phyloP scores from a whole-genome alignment of 257 asterid species.

The Scutellaria galericulata region DNA sequence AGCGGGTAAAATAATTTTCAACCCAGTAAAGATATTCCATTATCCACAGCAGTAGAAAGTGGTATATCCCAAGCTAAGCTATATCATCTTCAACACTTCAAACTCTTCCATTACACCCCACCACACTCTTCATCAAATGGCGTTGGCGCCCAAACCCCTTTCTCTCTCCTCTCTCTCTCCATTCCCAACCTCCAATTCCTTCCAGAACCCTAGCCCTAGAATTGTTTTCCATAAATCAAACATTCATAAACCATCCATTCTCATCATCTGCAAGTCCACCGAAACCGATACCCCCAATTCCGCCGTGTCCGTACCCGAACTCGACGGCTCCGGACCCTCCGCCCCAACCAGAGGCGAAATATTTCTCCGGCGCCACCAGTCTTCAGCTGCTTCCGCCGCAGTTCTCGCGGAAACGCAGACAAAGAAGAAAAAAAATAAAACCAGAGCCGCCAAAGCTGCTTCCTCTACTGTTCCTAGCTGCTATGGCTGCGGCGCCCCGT shows the following conservation, averaged over 20 bases:
- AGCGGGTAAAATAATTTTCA: too few relatives aligned
- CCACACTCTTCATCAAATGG: constrained; percentile 43
- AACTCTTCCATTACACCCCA: background rate
- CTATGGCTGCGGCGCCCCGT: constrained; percentile 94
- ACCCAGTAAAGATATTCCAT: too few relatives aligned
- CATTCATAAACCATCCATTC: constrained; percentile 35
- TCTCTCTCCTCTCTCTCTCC: constrained; percentile 44
- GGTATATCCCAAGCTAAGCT: too few relatives aligned
- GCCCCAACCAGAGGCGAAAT: constrained; percentile 86
- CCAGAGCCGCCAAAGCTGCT: constrained; percentile 49
- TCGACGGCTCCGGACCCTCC: constrained; percentile 75
- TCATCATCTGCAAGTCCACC: constrained; percentile 54
- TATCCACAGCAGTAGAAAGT: too few relatives aligned
- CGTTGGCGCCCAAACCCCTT: constrained; percentile 69
- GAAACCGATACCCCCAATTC: constrained; percentile 40
- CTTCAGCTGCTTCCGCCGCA: constrained; percentile 47
- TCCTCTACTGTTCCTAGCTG: constrained; percentile 52
- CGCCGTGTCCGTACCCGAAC: constrained; percentile 46
- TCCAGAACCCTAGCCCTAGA: constrained; percentile 34
- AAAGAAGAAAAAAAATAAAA: constrained; percentile 52
- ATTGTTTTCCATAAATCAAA: constrained; percentile 34
- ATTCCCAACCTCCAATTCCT: constrained; percentile 36
- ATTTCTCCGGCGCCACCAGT: constrained; percentile 65
- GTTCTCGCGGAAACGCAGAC: constrained; percentile 41
- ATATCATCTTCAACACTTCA: constrained; percentile 12